phyloP scores from a whole-genome alignment of 2,329 filamentous ascomycete species.

The Cladophialophora yegresii region DNA sequence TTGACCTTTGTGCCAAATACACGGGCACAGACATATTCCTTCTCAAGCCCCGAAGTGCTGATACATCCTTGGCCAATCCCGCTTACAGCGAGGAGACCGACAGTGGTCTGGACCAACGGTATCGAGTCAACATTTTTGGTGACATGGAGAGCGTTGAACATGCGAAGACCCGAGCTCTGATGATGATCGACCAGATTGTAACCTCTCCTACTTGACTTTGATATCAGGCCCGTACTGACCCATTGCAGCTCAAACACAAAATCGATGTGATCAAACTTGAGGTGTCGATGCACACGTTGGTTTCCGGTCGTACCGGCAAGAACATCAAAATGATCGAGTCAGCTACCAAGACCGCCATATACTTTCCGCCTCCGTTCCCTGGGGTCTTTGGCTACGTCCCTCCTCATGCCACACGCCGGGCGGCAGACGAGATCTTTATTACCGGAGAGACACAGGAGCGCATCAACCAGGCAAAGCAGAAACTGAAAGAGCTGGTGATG shows the following conservation, averaged over 20 bases:
- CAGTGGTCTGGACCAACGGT: slow-evolving; percentile 80
- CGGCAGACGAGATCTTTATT: slow-evolving; percentile 90
- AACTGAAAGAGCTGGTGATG: slow-evolving; percentile 80
- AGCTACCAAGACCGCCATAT: slow-evolving; percentile 91
- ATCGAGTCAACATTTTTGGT: slow-evolving; percentile 90
- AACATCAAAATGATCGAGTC: slow-evolving; percentile 99
- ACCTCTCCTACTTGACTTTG: slow-evolving; percentile 13
- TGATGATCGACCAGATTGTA: slow-evolving; percentile 96
- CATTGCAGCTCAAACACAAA: slow-evolving; percentile 53
- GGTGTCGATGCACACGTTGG: slow-evolving; percentile 81
- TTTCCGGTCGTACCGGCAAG: slow-evolving; percentile 90
- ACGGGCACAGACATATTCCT: slow-evolving; percentile 97
- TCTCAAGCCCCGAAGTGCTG: slow-evolving; percentile 81
- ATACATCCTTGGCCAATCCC: slow-evolving; percentile 66
- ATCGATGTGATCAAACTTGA: slow-evolving; percentile 83
- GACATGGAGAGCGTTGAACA: slow-evolving; percentile 95
- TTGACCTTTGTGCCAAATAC: slow-evolving; percentile 82
- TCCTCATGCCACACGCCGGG: slow-evolving; percentile 74
- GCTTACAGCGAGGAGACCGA: slow-evolving; percentile 76
- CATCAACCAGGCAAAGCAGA: slow-evolving; percentile 86
- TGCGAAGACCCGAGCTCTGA: slow-evolving; percentile 91
- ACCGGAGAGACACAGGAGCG: slow-evolving; percentile 83
- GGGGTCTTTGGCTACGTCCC: slow-evolving; percentile 88
- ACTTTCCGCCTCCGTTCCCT: slow-evolving; percentile 94
- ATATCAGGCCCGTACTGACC: slow-evolving; percentile 20